Base-by-base conservation (phyloP, 2,329 filamentous ascomycete species). In the Harringtonia aguacate region DNA sequence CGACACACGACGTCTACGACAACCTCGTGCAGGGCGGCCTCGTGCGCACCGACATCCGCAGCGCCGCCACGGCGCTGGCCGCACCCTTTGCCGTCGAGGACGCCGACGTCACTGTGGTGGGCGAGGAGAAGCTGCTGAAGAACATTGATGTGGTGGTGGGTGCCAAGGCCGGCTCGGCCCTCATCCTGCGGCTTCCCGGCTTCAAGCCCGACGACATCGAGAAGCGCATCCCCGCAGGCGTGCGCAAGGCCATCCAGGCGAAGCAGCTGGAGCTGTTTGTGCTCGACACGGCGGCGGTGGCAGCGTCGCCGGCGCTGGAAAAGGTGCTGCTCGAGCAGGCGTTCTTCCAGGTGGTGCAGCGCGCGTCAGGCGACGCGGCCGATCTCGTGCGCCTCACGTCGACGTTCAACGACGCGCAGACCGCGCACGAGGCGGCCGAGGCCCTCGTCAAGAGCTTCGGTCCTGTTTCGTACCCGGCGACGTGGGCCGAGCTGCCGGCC, bases 191-290 rank as follows among this genome's bases (percentile, higher is more conserved):
- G 56, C 73, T 92, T 21, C 74, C 86, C 24, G 81, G 79, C 53
- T 78, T 86, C 61, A 95, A 94, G 66, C 78, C 87, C 41, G 90
- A 94, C 36, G 88, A 95, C 30, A 61, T 89, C 8, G 90, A 97
- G 68, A 94, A 94, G 75, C 81, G 85, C 54, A 69, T 98, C 7
- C 77, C 86, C 2, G 70, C 73, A 31, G 61, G 69, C 38, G 76
- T 92, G 51, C 81, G 84, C 58, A 86, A 84, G 63, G 70, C 74
- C 14, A 65, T 95, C 41, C 77, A 79, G 43, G 71, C 79, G 56
- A 86, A 85, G 62, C 72, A 74, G 29, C 68, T 89, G 29, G 67
- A 81, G 49, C 72, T 98, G 30, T 84, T 81, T 54, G 66, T 94
- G 29, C 62, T 97, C 14, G 87, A 98, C 58, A 70, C 83, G 7